phyloP scores from a whole-genome alignment of 352 stramenopile species.

The Pythium guiyangense region DNA sequence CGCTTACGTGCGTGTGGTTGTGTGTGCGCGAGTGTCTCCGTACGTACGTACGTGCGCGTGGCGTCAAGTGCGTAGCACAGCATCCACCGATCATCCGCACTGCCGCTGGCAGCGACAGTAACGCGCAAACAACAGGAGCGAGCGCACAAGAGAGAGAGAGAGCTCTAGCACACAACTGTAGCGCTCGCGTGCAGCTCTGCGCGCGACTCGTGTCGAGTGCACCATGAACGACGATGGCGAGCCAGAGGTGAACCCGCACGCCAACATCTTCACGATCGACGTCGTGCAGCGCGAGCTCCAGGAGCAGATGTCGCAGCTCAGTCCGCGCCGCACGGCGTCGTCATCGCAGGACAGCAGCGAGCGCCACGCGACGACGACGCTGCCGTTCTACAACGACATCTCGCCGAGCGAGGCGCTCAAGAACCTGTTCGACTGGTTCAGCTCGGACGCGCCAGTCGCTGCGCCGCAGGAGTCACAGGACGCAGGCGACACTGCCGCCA shows the following conservation, averaged over 20 bases:
- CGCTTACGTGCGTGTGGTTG: too few relatives aligned
- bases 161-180: too few relatives aligned
- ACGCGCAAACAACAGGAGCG: too few relatives aligned
- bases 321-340: constrained; percentile 21
- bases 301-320: constrained; percentile 32
- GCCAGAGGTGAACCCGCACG: constrained; percentile 18
- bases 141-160: too few relatives aligned
- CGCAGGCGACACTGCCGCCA: background rate
- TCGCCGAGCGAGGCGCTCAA: constrained; percentile 33
- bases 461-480: background rate
- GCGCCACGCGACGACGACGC: constrained; percentile 26
- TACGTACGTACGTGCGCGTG: too few relatives aligned
- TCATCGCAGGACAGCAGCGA: constrained; percentile 1
- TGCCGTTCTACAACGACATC: constrained; percentile 55
- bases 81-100: too few relatives aligned
- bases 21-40: too few relatives aligned
- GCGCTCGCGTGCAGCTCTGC: too few relatives aligned
- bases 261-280: constrained; percentile 28
- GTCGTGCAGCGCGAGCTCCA: constrained; percentile 21
- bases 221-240: constrained; percentile 20
- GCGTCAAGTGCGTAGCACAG: too few relatives aligned
- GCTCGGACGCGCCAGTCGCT: too few relatives aligned
- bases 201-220: background rate
- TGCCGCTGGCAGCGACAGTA: too few relatives aligned
- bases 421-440: constrained; percentile 41